Evolutionary conservation across 257 asterid genomes (phyloP).

Genomic region (Petrea volubilis): DNA sequence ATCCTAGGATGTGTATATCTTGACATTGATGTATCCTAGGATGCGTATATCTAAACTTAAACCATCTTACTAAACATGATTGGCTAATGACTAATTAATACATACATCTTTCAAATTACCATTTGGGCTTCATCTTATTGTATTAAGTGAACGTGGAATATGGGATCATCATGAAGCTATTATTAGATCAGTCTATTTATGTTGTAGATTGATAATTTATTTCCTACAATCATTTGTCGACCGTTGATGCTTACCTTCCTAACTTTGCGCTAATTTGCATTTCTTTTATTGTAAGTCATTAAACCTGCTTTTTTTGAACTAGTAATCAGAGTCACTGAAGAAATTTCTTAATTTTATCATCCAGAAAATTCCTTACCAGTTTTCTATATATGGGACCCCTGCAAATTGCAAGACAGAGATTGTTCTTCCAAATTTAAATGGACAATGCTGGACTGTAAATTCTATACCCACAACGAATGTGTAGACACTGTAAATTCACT

Average conservation of each 20-base stretch:
- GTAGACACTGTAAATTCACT: slow-evolving; percentile 67
- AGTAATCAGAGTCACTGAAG: slow-evolving; percentile 20
- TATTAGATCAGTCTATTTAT: slow-evolving; percentile 3
- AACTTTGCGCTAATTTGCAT: neutral
- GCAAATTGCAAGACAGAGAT: slow-evolving; percentile 70
- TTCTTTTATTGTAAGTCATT: neutral
- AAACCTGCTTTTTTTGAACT: slow-evolving; percentile 11
- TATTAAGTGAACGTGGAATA: no score
- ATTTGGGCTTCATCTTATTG: no score
- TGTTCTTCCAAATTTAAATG: slow-evolving; percentile 66
- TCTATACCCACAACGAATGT: slow-evolving; percentile 83
- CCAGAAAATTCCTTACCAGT: slow-evolving; percentile 88
- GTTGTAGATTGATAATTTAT: neutral
- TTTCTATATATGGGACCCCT: slow-evolving; percentile 79
- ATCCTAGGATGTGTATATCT: no score
- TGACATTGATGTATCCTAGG: no score
- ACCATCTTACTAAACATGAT: no score
- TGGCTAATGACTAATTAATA: no score
- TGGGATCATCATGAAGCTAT: neutral
- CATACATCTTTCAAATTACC: no score
- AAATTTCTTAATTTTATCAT: slow-evolving; percentile 17
- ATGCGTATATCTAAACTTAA: no score
- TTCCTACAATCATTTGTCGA: neutral
- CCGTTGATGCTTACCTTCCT: neutral
- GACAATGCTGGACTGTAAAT: slow-evolving; percentile 85